Base-by-base conservation (phyloP, 164 flowering plant species). In the Vitis labrusca region DNA sequence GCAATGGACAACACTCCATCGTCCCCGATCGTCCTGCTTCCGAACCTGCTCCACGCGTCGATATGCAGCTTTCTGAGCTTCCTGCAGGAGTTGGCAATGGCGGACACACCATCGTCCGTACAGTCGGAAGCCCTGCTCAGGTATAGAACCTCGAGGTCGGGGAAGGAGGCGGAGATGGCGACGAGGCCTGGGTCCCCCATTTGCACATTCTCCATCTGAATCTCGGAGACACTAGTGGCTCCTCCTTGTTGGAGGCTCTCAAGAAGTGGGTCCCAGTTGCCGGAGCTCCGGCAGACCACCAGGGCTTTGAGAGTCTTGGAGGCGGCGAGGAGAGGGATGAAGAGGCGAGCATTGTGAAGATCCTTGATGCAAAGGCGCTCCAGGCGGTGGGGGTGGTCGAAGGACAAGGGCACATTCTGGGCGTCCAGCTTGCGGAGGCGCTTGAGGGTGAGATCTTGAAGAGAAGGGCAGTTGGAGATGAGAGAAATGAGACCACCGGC, bases 201-300 rank as follows among this genome's bases (percentile, higher is more conserved):
- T 65, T 78, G 78, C 8, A 74, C 73, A 10, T 65, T 74, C 60
- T 78, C 81, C 65, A 78, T 49, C 56, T 78, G 81, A 14, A 78
- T 68, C 70, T 78, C 78, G 5, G 52, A 2, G 14, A 75, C 59
- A 14, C 60, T 17, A 30, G 69, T 65, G 29, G 15, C 13, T 48
- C 57, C 13, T 1, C 30, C 51, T 10, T 29, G 6, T 5, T 10
- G 53, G 30, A 64, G 17, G 13, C 47, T 55, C 16, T 58, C 72
- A 3, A 78, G 37, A 23, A 71, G 71, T 27, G 10, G 61, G 50
- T 78, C 81, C 81, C 78, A 78, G 30, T 62, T 47, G 2, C 78
- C 81, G 1, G 73, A 64, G 71, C 81, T 71, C 68, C 76, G 70
- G 70, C 75, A 71, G 7, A 78, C 70, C 2, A 74, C 52, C 27